phyloP scores from a whole-genome alignment of 495 filamentous ascomycete species.

The Viridothelium virens region DNA sequence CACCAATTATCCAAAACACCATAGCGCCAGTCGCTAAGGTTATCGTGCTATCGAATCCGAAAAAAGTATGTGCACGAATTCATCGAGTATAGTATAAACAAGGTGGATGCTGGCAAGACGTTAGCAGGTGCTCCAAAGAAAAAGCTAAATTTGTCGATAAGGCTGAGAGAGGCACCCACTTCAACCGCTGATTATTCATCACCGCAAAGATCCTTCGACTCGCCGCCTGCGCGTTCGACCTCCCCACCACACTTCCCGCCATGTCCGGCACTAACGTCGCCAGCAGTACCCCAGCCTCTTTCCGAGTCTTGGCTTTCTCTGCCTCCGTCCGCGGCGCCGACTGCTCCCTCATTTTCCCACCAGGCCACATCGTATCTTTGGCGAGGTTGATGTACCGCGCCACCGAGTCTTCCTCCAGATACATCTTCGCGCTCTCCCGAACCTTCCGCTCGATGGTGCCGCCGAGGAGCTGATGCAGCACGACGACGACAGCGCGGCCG shows the following conservation, averaged over 20 bases:
- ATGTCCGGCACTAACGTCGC: conserved; percentile 43
- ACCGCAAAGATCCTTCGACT: conserved; percentile 32
- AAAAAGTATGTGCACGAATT: conserved; percentile 34
- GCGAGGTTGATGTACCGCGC: conserved; percentile 64
- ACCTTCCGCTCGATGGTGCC: conserved; percentile 92
- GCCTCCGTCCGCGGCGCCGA: conserved; percentile 39
- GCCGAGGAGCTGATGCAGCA: conserved; percentile 62
- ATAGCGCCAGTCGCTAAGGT: not conserved
- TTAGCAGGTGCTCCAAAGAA: conserved; percentile 7
- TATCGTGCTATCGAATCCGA: conserved; percentile 16
- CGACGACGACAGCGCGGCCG: conserved; percentile 86
- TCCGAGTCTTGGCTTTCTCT: conserved; percentile 47
- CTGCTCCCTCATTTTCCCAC: conserved; percentile 42
- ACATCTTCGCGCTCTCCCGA: conserved; percentile 62
- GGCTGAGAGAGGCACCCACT: conserved; percentile 20
- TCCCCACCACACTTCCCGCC: conserved; percentile 41
- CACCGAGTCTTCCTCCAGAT: conserved; percentile 70
- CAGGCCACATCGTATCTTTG: conserved; percentile 73
- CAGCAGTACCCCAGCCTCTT: conserved; percentile 35
- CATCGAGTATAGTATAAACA: conserved; percentile 36
- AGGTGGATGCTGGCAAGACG: conserved; percentile 30
- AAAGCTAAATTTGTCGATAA: too few relatives aligned
- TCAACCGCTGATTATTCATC: conserved; percentile 38
- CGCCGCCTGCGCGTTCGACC: conserved; percentile 34
- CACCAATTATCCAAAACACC: not conserved